Base-by-base conservation (phyloP, 2,329 filamentous ascomycete species). In the Colletotrichum sp. region DNA sequence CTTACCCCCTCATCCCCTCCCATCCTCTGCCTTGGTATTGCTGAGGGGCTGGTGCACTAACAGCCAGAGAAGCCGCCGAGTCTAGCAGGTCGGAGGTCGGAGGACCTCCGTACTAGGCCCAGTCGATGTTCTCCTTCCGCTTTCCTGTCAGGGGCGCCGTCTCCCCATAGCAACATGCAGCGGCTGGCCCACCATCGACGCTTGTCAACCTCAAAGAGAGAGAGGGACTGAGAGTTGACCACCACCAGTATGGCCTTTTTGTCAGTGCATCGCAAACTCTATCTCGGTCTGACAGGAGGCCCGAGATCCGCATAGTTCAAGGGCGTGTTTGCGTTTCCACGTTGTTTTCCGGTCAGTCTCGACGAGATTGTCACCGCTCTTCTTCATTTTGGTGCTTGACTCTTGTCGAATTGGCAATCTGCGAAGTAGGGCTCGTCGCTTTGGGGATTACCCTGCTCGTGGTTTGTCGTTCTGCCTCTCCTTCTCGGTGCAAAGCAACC, bases 91-190 rank as follows among this genome's bases (percentile, higher is more conserved):
- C 64, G 69, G 60, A 74, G 34, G 59, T 74, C 71, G 72, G 73
- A 76, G 74, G 74, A 68, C 64, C 64, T 69, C 74, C 74, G 74
- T 64, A 76, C 74, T 74, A 76, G 74, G 68, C 70, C 71, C 69
- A 69, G 59, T 76, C 65, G 74, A 65, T 64, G 52, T 28, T 39
- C 64, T 66, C 59, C 65, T 74, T 76, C 70, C 74, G 74, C 49
- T 69, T 69, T 64, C 64, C 65, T 39, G 64, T 74, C 70, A 76
- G 74, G 74, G 74, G 64, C 39, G 18, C 62, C 63, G n/a, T 39
- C 64, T 39, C 30, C 28, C 63, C n/a, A 59, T 68, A 44, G 55
- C 28, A 62, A 44, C 36, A 39, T 39, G 44, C 32, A 64, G 55
- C 28, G 55, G 63, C 34, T 60, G 65, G 64, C 24, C 71, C 74